Percentiles rank a stretch among this genome's conserved stretches.
phyloP scores from a whole-genome alignment of 352 stramenopile genomes.

The Pythium diclinum region DNA sequence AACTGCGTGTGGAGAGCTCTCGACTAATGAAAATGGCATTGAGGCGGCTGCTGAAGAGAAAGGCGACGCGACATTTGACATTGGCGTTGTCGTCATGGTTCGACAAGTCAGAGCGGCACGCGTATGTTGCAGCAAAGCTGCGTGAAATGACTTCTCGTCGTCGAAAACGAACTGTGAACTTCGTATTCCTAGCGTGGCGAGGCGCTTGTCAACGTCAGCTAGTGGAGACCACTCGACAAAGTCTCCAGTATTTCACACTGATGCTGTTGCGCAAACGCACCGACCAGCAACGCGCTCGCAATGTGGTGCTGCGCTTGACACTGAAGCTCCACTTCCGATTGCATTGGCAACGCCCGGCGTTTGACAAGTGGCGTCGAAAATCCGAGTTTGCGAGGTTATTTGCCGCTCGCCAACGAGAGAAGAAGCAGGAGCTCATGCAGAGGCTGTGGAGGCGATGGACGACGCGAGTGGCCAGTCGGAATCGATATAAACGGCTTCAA shows the following conservation, averaged over 20 bases:
- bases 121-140: neutral
- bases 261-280: slow-evolving; percentile 6
- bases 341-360: slow-evolving; percentile 12
- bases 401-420: slow-evolving; percentile 2
- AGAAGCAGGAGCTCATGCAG: neutral
- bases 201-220: neutral
- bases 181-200: slow-evolving; percentile 8
- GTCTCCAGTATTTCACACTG: slow-evolving; percentile 10
- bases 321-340: neutral
- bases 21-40: slow-evolving; percentile 11
- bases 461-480: neutral
- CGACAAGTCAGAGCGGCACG: neutral
- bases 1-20: neutral
- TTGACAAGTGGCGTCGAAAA: slow-evolving; percentile 11
- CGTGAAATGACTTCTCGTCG: neutral
- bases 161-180: neutral
- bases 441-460: slow-evolving; percentile 4
- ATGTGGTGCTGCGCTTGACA: neutral
- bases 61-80: neutral
- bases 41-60: slow-evolving; percentile 18
- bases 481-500: neutral
- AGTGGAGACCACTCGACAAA: neutral
- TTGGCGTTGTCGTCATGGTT: neutral
- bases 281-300: neutral
- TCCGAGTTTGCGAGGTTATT: neutral